These are phyloP conservation scores for Thermochaetoides thermophila DNA, from an alignment of 495 filamentous ascomycete species.

Conservation along the genomic window DNA sequence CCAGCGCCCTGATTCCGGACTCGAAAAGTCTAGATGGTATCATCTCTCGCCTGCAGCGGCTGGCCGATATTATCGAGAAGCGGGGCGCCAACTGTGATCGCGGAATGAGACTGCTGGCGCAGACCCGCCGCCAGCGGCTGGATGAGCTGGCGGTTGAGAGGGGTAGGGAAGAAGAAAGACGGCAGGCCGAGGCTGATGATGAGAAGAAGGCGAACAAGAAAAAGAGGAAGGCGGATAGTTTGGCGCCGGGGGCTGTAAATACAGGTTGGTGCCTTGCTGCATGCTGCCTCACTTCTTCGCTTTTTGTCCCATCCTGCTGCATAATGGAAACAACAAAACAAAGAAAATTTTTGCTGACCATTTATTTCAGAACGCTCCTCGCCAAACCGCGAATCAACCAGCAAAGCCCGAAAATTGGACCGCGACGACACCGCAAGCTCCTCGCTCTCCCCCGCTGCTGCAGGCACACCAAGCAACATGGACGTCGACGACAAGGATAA, in stretches of 20 bases:
- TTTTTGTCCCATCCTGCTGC: constrained; percentile 1
- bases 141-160: constrained; percentile 31
- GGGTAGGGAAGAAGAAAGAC: constrained; percentile 25
- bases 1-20: constrained; percentile 52
- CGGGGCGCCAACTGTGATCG: constrained; percentile 50
- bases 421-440: constrained; percentile 46
- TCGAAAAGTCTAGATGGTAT: constrained; percentile 57
- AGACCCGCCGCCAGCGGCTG: constrained; percentile 44
- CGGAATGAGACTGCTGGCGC: constrained; percentile 55
- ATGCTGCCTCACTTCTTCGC: not conserved
- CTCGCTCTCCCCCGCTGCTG: constrained; percentile 45
- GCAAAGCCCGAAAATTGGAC: constrained; percentile 32
- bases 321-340: constrained; percentile 3
- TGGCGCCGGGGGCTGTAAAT: constrained; percentile 53
- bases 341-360: not conserved
- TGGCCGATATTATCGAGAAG: constrained; percentile 50
- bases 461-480: constrained; percentile 33
- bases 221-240: constrained; percentile 38
- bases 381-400: constrained; percentile 23
- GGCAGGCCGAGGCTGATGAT: constrained; percentile 23
- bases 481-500: constrained; percentile 36
- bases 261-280: constrained; percentile 37
- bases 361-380: constrained; percentile 27
- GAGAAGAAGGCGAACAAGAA: constrained; percentile 41
- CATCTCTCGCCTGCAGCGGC: constrained; percentile 47